Conservation (phyloP, 2,329 filamentous ascomycete species). For the Capronia epimyces region DNA sequence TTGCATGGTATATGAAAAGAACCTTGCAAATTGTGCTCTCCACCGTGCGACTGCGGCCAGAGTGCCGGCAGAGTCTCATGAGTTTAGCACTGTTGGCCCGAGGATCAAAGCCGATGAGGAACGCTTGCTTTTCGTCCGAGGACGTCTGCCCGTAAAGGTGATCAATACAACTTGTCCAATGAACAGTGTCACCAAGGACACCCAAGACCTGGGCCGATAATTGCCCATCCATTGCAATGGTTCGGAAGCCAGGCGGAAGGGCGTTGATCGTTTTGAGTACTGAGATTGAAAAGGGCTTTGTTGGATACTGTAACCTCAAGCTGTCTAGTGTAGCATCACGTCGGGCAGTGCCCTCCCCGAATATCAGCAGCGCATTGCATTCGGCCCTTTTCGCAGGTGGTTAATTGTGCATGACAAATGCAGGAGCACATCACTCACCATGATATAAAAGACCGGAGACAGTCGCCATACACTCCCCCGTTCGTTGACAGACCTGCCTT, state of each 20-base stretch:
- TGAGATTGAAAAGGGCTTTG: constrained; percentile 3
- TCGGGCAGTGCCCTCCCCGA: constrained; percentile 7
- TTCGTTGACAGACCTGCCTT: not conserved
- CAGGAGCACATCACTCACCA: constrained; percentile 11
- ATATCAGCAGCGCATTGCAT: constrained; percentile 19
- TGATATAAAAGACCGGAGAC: constrained; percentile 14
- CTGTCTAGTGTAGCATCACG: not conserved
- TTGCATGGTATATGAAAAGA: constrained; percentile 19
- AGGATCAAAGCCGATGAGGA: constrained; percentile 18
- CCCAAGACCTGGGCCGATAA: constrained; percentile 7
- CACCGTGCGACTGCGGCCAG: not conserved
- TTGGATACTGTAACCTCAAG: not conserved
- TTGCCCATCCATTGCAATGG: constrained; percentile 6
- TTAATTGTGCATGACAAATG: not conserved
- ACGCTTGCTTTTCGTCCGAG: constrained; percentile 10
- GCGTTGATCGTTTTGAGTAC: constrained; percentile 4
- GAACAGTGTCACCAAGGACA: constrained; percentile 9
- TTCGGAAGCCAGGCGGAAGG: constrained; percentile 14
- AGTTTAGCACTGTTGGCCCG: constrained; percentile 12
- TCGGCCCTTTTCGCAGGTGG: constrained; percentile 13
- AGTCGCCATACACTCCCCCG: constrained; percentile 3
- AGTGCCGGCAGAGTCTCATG: constrained; percentile 15
- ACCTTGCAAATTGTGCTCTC: constrained; percentile 16
- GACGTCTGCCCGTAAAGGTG: not conserved
- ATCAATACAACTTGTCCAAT: constrained; percentile 17